Evolutionary conservation across 2,329 filamentous ascomycete species (phyloP).

Genomic region (Blastomyces percursus): DNA sequence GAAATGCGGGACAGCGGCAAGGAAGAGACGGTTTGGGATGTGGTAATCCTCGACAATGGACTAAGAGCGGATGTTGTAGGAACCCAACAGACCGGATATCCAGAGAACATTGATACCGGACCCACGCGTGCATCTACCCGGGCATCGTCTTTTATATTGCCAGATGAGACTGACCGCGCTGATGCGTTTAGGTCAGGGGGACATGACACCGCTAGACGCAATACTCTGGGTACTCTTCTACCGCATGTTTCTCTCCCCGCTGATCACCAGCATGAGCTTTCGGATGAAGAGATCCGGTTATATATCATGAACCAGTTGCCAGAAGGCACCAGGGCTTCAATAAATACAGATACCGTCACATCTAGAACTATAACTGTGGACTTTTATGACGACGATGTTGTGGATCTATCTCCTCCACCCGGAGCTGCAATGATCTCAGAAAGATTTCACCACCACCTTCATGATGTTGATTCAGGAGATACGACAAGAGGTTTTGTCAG

Average conservation of each 20-base stretch:
- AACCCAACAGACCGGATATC: constrained; percentile 28
- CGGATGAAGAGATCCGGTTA: constrained; percentile 37
- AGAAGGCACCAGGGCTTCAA: constrained; percentile 32
- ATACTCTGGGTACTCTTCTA: constrained; percentile 15
- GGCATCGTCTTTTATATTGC: constrained; percentile 42
- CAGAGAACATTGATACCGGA: constrained; percentile 33
- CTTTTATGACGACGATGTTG: constrained; percentile 33
- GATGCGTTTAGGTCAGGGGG: constrained; percentile 31
- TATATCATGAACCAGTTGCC: constrained; percentile 39
- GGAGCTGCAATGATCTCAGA: constrained; percentile 38
- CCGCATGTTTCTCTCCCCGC: constrained; percentile 25
- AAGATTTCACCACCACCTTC: constrained; percentile 41
- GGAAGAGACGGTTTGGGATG: constrained; percentile 38
- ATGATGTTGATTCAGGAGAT: constrained; percentile 37
- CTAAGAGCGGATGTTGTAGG: constrained; percentile 37
- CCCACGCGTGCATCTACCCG: constrained; percentile 34
- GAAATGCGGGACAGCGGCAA: constrained; percentile 31
- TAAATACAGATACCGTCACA: constrained; percentile 34
- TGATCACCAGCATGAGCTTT: constrained; percentile 29
- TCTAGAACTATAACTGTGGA: constrained; percentile 39
- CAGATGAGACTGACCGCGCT: constrained; percentile 23
- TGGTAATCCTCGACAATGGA: constrained; percentile 39
- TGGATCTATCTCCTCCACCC: constrained; percentile 35
- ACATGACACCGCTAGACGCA: constrained; percentile 21
- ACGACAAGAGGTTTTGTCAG: constrained; percentile 10